A percentile compares a stretch with the other conserved stretches of the same genome.
These are phyloP conservation scores for Leccinum barrowsii DNA, from an alignment of 768 basidiomycete species.

Conservation along the genomic window DNA sequence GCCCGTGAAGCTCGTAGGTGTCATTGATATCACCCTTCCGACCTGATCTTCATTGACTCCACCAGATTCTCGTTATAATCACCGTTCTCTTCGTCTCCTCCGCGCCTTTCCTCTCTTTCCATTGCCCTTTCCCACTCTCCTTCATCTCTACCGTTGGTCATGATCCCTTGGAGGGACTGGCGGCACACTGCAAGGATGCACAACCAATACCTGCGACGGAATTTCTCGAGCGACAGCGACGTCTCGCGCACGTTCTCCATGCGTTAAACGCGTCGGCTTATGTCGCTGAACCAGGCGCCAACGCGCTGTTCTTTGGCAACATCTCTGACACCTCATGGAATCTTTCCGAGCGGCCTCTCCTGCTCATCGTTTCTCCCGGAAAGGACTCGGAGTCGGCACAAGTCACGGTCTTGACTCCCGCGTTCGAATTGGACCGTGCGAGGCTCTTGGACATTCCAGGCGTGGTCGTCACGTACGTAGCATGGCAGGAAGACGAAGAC, in stretches of 20 bases:
- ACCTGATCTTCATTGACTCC: background rate
- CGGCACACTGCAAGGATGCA: slow-evolving; percentile 44
- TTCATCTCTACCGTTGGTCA: background rate
- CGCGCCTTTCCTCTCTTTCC: background rate
- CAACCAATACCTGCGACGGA: slow-evolving; percentile 46
- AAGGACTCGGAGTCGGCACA: slow-evolving; percentile 37
- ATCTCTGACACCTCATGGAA: slow-evolving; percentile 60
- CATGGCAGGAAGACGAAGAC: slow-evolving; percentile 66
- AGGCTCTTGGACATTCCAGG: slow-evolving; percentile 53
- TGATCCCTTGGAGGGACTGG: slow-evolving; percentile 25
- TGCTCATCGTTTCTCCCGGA: slow-evolving; percentile 59
- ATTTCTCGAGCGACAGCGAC: slow-evolving; percentile 50
- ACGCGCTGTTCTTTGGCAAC: slow-evolving; percentile 69
- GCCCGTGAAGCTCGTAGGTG: slow-evolving; percentile 13
- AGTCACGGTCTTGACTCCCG: slow-evolving; percentile 66
- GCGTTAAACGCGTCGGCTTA: slow-evolving; percentile 60
- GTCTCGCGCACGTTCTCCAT: slow-evolving; percentile 48
- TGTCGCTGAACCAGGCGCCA: slow-evolving; percentile 77
- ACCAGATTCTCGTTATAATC: slow-evolving; percentile 13
- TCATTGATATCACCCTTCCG: background rate
- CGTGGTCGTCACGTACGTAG: slow-evolving; percentile 42
- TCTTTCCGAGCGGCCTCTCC: slow-evolving; percentile 75
- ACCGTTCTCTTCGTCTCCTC: slow-evolving; percentile 3
- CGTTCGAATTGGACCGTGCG: slow-evolving; percentile 74
- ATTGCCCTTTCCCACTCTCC: background rate